Conservation (phyloP, 176 grass and related monocot genomes). For the Cymbopogon citratus region DNA sequence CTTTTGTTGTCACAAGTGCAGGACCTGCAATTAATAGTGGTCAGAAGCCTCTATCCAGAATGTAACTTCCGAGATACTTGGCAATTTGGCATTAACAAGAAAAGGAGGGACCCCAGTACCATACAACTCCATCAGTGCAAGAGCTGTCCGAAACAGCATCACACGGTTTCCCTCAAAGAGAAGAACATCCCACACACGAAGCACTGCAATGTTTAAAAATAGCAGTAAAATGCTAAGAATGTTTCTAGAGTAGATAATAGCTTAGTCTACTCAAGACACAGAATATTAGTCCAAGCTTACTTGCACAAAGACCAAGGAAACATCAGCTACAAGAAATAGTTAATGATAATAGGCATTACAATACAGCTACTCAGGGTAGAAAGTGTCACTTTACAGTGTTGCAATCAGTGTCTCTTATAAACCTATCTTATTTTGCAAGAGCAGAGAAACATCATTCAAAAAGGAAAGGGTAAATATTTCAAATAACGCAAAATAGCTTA, state of each 20-base stretch:
- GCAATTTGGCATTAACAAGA: constrained; percentile 1
- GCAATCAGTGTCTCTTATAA: not conserved
- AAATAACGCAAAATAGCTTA: constrained; percentile 43
- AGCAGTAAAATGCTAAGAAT: constrained; percentile 27
- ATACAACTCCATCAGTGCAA: constrained; percentile 96
- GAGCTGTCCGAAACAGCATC: constrained; percentile 85
- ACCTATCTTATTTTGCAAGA: not conserved
- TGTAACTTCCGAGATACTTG: not conserved
- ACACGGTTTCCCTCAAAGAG: constrained; percentile 91
- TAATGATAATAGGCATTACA: not conserved
- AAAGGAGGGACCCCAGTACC: constrained; percentile 54
- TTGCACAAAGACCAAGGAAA: not conserved
- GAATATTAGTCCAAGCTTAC: not conserved
- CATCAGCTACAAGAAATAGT: not conserved
- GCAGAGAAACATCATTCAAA: not conserved
- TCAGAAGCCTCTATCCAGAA: constrained; percentile 12
- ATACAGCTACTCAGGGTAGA: not conserved
- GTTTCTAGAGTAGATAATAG: constrained; percentile 19
- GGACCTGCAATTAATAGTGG: constrained; percentile 53
- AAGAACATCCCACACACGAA: constrained; percentile 98
- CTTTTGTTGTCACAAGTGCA: constrained; percentile 90
- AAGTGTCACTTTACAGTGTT: not conserved
- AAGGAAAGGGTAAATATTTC: not conserved
- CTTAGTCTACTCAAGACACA: constrained; percentile 5
- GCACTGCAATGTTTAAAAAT: constrained; percentile 67